phyloP scores from a whole-genome alignment of 805 yeast genomes.

The Cyberlindnera japonica region DNA sequence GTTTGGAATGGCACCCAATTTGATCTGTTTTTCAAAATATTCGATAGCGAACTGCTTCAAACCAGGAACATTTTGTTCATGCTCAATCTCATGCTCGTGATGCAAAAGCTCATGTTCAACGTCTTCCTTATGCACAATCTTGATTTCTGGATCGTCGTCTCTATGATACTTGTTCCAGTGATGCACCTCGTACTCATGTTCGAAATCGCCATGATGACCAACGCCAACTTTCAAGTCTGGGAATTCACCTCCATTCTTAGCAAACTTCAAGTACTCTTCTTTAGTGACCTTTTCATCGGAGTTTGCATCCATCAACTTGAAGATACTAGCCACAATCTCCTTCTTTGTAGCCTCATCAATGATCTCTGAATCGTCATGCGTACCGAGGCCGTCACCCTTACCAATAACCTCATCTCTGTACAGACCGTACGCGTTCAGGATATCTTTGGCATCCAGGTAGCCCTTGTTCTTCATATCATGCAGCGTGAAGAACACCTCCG shows the following conservation, averaged over 20 bases:
- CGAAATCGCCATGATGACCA: constrained; percentile 93
- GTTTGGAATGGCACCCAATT: constrained; percentile 34
- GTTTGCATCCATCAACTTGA: constrained; percentile 61
- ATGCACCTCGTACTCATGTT: constrained; percentile 88
- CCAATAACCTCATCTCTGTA: constrained; percentile 72
- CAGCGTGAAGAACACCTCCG: constrained; percentile 70
- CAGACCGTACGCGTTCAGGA: constrained; percentile 78
- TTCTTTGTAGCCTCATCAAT: constrained; percentile 52
- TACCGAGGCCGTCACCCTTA: constrained; percentile 86
- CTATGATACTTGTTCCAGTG: constrained; percentile 85
- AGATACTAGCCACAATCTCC: constrained; percentile 50
- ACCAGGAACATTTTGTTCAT: constrained; percentile 64
- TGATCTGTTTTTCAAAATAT: constrained; percentile 38
- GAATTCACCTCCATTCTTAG: constrained; percentile 59
- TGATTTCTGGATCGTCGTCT: constrained; percentile 78
- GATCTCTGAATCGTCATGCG: constrained; percentile 60
- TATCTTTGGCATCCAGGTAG: constrained; percentile 54
- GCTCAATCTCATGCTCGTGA: constrained; percentile 66
- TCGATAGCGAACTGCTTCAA: constrained; percentile 33
- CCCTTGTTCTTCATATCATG: constrained; percentile 72
- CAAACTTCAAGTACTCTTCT: constrained; percentile 68
- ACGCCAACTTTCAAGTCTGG: constrained; percentile 94
- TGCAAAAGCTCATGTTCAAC: constrained; percentile 49
- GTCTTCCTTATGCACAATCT: constrained; percentile 80
- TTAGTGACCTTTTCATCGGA: constrained; percentile 59